Evolutionary conservation across 2,329 filamentous ascomycete genomes (phyloP).

Genomic region (Cucurbitaria berberidis): DNA sequence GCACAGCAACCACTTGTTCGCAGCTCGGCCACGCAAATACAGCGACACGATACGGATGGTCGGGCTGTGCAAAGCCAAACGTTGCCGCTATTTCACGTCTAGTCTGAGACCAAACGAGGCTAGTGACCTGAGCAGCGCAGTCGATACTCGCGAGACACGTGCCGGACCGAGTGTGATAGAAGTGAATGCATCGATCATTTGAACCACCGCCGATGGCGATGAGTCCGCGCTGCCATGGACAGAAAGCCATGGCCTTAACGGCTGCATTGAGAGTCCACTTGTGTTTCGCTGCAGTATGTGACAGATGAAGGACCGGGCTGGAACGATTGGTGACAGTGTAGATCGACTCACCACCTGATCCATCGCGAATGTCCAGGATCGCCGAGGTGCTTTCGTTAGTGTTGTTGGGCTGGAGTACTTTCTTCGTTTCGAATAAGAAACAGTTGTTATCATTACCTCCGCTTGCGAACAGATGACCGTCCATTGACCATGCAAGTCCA

Average conservation of each 20-base stretch:
- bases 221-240: slow-evolving; percentile 87
- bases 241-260: slow-evolving; percentile 96
- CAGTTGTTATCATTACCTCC: slow-evolving; percentile 94
- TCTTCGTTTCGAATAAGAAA: slow-evolving; percentile 75
- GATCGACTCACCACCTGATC: slow-evolving; percentile 39
- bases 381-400: slow-evolving; percentile 14
- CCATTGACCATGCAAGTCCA: slow-evolving; percentile 83
- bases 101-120: slow-evolving; percentile 86
- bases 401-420: slow-evolving; percentile 55
- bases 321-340: slow-evolving; percentile 44
- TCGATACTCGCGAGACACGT: slow-evolving; percentile 87
- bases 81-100: slow-evolving; percentile 89
- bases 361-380: slow-evolving; percentile 32
- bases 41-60: slow-evolving; percentile 86
- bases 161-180: slow-evolving; percentile 87
- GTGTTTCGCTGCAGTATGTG: slow-evolving; percentile 67
- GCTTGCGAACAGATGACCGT: slow-evolving; percentile 79
- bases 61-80: slow-evolving; percentile 90
- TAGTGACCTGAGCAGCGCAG: slow-evolving; percentile 91
- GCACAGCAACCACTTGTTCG: slow-evolving; percentile 80
- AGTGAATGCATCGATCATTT: slow-evolving; percentile 94
- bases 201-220: slow-evolving; percentile 91
- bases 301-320: slow-evolving; percentile 53
- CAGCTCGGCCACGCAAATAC: slow-evolving; percentile 96
- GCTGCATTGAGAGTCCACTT: slow-evolving; percentile 82